Evolutionary conservation across 306 rosid genomes (phyloP).

Genomic region (Cicer arietinum): DNA sequence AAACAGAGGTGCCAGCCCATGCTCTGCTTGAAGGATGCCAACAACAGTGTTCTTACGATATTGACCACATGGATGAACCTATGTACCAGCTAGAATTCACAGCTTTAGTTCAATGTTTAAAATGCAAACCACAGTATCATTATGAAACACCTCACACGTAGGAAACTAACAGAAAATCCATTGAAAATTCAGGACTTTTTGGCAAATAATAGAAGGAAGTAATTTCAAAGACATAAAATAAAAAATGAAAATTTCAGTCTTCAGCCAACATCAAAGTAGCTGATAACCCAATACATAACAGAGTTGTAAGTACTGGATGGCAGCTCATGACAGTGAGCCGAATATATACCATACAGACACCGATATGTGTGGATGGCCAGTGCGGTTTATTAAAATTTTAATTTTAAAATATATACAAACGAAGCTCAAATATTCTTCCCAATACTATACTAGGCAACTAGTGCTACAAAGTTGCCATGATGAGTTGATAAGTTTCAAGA

Average conservation of each 20-base stretch:
- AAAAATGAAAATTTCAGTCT: neutral
- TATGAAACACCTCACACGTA: constrained; percentile 2
- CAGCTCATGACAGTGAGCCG: neutral
- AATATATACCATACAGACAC: no score
- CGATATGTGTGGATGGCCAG: no score
- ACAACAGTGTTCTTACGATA: constrained; percentile 94
- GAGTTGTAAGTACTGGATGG: neutral
- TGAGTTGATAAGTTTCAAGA: neutral
- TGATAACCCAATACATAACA: neutral
- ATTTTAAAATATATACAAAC: no score
- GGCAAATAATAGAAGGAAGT: neutral
- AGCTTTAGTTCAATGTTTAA: constrained; percentile 39
- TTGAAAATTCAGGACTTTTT: neutral
- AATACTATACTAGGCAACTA: neutral
- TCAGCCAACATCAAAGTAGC: neutral
- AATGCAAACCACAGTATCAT: constrained; percentile 22
- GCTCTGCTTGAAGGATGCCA: constrained; percentile 94
- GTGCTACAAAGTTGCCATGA: neutral
- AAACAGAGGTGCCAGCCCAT: constrained; percentile 83
- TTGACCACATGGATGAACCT: constrained; percentile 99
- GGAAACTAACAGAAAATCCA: constrained; percentile 29
- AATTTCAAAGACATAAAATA: constrained; percentile 8
- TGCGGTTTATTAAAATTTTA: no score
- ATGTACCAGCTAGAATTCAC: constrained; percentile 49
- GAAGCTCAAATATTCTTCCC: neutral